Conservation (phyloP, 306 rosid genomes). For the Psophocarpus tetragonolobus region DNA sequence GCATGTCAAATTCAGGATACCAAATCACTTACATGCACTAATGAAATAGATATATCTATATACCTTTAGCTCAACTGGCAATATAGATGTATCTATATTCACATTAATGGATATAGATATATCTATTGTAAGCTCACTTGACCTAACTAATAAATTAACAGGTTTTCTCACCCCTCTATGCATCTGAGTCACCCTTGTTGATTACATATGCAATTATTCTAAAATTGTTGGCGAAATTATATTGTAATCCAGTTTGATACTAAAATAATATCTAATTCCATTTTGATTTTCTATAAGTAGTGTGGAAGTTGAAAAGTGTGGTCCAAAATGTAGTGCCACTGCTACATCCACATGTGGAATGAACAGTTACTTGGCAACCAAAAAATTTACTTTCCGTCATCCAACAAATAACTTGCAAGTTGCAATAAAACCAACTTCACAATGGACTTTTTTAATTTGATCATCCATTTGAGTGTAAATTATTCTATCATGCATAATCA, state of each 20-base stretch:
- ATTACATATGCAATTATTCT: background rate
- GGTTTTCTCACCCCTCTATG: background rate
- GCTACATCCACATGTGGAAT: constrained; percentile 12
- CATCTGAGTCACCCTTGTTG: background rate
- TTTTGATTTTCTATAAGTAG: background rate
- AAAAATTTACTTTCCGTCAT: constrained; percentile 32
- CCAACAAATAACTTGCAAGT: constrained; percentile 3
- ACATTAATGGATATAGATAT: too few relatives aligned
- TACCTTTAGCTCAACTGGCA: too few relatives aligned
- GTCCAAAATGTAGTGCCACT: constrained; percentile 29
- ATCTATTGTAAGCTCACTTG: background rate
- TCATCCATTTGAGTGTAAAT: background rate
- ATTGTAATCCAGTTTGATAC: background rate
- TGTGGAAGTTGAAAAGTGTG: background rate
- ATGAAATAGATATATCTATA: too few relatives aligned
- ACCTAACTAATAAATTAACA: background rate
- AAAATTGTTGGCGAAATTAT: constrained; percentile 12
- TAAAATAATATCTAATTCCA: constrained; percentile 26
- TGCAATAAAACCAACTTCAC: constrained; percentile 25
- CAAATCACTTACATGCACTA: too few relatives aligned
- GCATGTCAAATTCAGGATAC: too few relatives aligned
- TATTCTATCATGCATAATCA: background rate
- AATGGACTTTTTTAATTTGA: constrained; percentile 18
- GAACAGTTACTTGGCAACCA: constrained; percentile 11
- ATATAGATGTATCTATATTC: too few relatives aligned